Conservation (phyloP, 768 basidiomycete species). For the Sarcodon sp. region DNA sequence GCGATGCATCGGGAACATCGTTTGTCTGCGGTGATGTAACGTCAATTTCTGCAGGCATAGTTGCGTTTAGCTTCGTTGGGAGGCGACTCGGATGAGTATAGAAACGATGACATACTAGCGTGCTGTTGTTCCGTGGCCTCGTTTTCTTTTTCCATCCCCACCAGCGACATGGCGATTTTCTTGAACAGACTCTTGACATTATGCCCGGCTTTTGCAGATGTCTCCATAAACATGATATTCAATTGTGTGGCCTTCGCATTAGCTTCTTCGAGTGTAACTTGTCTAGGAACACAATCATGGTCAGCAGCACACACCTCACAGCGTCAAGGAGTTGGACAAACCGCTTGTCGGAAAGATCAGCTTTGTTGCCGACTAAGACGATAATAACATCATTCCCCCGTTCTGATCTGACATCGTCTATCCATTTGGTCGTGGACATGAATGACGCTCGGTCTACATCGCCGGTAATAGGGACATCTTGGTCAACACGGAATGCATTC, state of each 20-base stretch:
- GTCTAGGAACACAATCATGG: conserved; percentile 31
- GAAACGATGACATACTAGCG: conserved; percentile 21
- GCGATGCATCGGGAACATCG: conserved; percentile 77
- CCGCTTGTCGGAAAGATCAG: conserved; percentile 97
- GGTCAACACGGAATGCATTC: neutral
- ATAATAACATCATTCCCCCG: conserved; percentile 94
- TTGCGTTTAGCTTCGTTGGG: neutral
- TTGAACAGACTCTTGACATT: conserved; percentile 99
- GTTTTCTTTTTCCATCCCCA: conserved; percentile 84
- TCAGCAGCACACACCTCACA: neutral
- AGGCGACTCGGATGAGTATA: neutral
- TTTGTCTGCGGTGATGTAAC: conserved; percentile 60
- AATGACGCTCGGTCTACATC: conserved; percentile 93
- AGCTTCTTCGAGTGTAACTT: conserved; percentile 98
- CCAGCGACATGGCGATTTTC: conserved; percentile 97
- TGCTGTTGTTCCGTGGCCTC: conserved; percentile 35
- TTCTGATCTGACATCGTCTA: conserved; percentile 97
- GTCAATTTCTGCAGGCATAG: conserved; percentile 61
- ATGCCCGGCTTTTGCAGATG: conserved; percentile 97
- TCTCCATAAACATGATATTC: conserved; percentile 98
- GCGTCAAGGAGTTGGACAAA: conserved; percentile 21
- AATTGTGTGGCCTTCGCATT: conserved; percentile 84
- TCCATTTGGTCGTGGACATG: conserved; percentile 97
- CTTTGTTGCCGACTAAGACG: conserved; percentile 97
- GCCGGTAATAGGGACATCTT: neutral